Evolutionary conservation across 805 yeast species (phyloP), one percentile per base, ranked within the genome.

Genomic region (Komagataella kurtzmanii): DNA sequence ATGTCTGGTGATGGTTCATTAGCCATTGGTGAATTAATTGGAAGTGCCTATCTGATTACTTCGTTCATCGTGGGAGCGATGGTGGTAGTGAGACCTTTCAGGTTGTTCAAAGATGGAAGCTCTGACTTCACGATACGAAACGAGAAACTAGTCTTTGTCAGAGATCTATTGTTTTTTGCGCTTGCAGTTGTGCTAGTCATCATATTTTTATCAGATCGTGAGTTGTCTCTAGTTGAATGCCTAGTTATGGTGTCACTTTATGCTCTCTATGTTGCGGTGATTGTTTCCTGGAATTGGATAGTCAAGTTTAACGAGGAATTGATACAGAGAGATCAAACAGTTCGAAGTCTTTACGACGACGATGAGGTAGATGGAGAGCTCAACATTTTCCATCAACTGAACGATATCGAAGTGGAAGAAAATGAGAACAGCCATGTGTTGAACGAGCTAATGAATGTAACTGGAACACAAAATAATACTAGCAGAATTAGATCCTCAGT

Each of bases 1-100:
- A 73, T 72, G 14, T 68, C 81, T 0, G 83, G 78, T 10, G 79
- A 84, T 14, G 80, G 83, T 0, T 76, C 88, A 0, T 69, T 91
- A 61, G 97, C 98, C 0, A 67, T 91, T 6, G 93, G 97, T 1
- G 97, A 90, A 63, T 70, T 91, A n/a, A 66, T 89, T 36, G 98
- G 99, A 0, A 93, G 97, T 1, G 86, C 95, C 0, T 78, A 85
- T 47, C 89, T 93, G 60, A 79, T 90, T 17, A 74, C 85, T 2
- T 80, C 91, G 1, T 83, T 88, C 10, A 86, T 91, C 0, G 72
- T 87, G 21, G 98, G 98, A 0, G 64, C 80, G 0, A 85, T 91
- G 77, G 83, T 87, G 0, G 63, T 89, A 0, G 63, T 81, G 1
- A 72, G 76, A 44, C 90, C 96, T 0, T 81, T 83, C 54, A 68